These are phyloP conservation scores for Russula ochroleuca DNA, from an alignment of 768 basidiomycete species.

Conservation along the genomic window DNA sequence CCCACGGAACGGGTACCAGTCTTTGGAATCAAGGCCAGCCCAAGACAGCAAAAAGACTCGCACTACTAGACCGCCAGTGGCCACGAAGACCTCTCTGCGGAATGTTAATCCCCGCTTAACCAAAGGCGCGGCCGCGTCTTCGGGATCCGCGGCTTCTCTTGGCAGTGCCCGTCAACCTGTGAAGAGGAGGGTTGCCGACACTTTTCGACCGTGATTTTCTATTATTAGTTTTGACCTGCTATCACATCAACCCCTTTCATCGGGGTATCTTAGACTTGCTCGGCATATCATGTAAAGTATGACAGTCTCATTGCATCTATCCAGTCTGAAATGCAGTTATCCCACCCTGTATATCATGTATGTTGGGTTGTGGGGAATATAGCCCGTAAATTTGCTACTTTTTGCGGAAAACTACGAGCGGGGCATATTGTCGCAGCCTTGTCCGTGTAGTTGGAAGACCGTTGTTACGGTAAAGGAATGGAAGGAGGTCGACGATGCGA, in stretches of 20 bases:
- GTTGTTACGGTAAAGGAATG: not conserved
- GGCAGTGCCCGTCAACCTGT: slow-evolving; percentile 6
- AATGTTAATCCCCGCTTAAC: slow-evolving; percentile 8
- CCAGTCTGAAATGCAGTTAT: slow-evolving; percentile 6
- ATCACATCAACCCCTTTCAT: slow-evolving; percentile 4
- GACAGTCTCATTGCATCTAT: slow-evolving; percentile 7
- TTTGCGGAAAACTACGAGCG: not conserved
- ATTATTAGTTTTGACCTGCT: not conserved
- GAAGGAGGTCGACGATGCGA: not conserved
- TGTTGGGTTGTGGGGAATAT: not conserved
- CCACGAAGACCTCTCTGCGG: slow-evolving; percentile 23
- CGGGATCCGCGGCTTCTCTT: slow-evolving; percentile 3
- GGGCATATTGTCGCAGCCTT: not conserved
- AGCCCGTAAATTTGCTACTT: not conserved
- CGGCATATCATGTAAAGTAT: slow-evolving; percentile 23
- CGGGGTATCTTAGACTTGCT: not conserved
- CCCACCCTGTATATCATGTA: not conserved
- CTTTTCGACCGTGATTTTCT: slow-evolving; percentile 15
- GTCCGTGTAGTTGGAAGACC: not conserved
- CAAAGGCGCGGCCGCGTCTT: slow-evolving; percentile 2
- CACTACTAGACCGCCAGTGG: slow-evolving; percentile 4
- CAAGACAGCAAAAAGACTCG: slow-evolving; percentile 8
- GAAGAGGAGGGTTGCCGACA: not conserved
- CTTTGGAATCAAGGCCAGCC: slow-evolving; percentile 4
- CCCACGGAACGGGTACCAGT: slow-evolving; percentile 2